A percentile compares a stretch with the other conserved stretches of the same genome.
Conservation (phyloP, 495 filamentous ascomycete genomes). For the Cercophora scortea region DNA sequence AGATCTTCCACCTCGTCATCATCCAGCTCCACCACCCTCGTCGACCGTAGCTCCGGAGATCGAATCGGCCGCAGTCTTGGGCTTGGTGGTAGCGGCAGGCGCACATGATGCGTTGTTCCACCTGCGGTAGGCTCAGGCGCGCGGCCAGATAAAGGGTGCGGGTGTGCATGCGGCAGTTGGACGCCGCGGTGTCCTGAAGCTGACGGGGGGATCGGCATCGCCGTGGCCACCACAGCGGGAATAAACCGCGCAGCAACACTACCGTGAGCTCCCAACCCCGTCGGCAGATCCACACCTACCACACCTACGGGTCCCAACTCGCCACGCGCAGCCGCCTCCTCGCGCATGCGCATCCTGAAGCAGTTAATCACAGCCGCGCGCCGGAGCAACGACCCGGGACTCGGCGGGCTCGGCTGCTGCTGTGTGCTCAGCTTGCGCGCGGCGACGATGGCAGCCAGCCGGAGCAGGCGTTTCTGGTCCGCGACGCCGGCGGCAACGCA, state of each 20-base stretch:
- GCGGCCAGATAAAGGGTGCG: neutral
- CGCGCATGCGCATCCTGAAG: slow-evolving; percentile 14
- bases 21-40: slow-evolving; percentile 1
- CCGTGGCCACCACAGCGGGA: too few species aligned
- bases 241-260: too few species aligned
- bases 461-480: slow-evolving; percentile 38
- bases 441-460: slow-evolving; percentile 16
- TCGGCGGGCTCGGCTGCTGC: slow-evolving; percentile 2
- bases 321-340: slow-evolving; percentile 8
- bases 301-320: neutral
- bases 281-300: too few species aligned
- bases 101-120: too few species aligned
- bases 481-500: slow-evolving; percentile 26
- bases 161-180: slow-evolving; percentile 1
- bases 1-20: slow-evolving; percentile 18
- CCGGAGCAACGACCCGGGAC: slow-evolving; percentile 17
- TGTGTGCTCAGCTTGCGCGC: neutral
- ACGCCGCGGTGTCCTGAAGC: neutral
- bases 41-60: slow-evolving; percentile 19
- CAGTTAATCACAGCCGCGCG: slow-evolving; percentile 25
- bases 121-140: too few species aligned
- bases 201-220: too few species aligned
- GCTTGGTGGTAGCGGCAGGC: slow-evolving; percentile 9
- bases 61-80: slow-evolving; percentile 13
- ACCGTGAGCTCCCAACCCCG: too few species aligned